These are phyloP conservation scores for Phaeoacremonium minimum DNA, from an alignment of 2,329 filamentous ascomycete species.

Conservation along the genomic window DNA sequence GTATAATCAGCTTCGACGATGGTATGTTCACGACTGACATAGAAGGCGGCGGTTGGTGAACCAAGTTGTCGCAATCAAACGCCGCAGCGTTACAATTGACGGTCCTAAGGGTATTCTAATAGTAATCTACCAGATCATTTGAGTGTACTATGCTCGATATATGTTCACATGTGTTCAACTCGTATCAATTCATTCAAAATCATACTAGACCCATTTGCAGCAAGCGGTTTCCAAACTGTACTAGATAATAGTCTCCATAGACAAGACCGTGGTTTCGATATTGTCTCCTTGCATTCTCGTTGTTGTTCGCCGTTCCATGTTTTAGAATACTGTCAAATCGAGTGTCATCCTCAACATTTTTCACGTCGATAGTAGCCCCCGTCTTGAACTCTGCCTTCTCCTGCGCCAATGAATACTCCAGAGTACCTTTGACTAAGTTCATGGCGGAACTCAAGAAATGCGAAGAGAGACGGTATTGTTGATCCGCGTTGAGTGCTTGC, in stretches of 20 bases:
- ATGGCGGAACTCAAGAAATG: conserved; percentile 1
- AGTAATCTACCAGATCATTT: too few relatives aligned
- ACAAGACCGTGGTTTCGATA: conserved; percentile 32
- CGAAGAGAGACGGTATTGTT: background rate
- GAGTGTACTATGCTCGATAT: too few relatives aligned
- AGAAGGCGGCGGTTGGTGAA: too few relatives aligned
- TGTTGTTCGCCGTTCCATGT: conserved; percentile 22
- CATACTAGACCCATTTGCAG: conserved; percentile 22
- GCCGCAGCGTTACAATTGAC: too few relatives aligned
- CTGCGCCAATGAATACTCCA: conserved; percentile 1
- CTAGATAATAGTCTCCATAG: conserved; percentile 40
- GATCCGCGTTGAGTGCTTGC: conserved; percentile 5
- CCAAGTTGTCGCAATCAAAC: too few relatives aligned
- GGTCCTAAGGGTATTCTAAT: too few relatives aligned
- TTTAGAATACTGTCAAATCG: conserved; percentile 21
- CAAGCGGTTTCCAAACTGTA: conserved; percentile 40
- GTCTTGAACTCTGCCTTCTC: conserved; percentile 1
- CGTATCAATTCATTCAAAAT: background rate
- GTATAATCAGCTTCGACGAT: conserved; percentile 29
- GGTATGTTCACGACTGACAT: too few relatives aligned
- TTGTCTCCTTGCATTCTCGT: conserved; percentile 14
- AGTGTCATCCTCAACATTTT: conserved; percentile 8
- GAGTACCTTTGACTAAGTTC: conserved; percentile 3
- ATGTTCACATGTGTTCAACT: too few relatives aligned
- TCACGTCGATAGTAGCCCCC: conserved; percentile 6